Conservation (phyloP, 176 grass and related monocot genomes). For the Pontederia paniculata region DNA sequence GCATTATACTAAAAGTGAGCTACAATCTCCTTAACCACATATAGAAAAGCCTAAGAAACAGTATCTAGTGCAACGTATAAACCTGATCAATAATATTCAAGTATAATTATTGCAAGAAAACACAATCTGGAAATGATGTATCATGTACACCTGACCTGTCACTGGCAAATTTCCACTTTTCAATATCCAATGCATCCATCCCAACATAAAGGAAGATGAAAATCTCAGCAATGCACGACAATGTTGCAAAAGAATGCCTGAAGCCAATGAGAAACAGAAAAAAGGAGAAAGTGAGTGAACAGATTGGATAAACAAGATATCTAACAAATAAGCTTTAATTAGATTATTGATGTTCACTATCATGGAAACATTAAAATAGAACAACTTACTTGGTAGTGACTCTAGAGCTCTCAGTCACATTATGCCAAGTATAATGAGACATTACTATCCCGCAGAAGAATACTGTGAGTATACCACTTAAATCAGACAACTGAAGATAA, state of each 20-base stretch:
- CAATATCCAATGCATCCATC: constrained; percentile 94
- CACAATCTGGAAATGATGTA: no score
- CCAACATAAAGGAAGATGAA: constrained; percentile 97
- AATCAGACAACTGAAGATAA: constrained; percentile 55
- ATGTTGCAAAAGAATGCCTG: constrained; percentile 91
- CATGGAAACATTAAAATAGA: not conserved
- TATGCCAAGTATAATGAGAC: constrained; percentile 99
- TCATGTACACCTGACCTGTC: constrained; percentile 70
- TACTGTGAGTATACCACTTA: constrained; percentile 94
- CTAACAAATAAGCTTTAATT: not conserved
- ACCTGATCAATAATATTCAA: no score
- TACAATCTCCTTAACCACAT: no score
- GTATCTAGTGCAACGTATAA: no score
- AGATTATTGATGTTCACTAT: not conserved
- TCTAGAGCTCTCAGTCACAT: constrained; percentile 97
- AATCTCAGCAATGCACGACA: constrained; percentile 92
- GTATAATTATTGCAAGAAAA: no score
- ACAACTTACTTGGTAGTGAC: constrained; percentile 81
- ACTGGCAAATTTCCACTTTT: constrained; percentile 84
- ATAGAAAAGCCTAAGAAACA: no score
- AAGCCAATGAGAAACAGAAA: not conserved
- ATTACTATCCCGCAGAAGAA: constrained; percentile 99
- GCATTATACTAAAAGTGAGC: no score
- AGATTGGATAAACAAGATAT: not conserved
- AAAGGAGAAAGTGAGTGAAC: not conserved